These are phyloP conservation scores for Lumnitzera littorea DNA, from an alignment of 345 rosid genomes.

Conservation along the genomic window DNA sequence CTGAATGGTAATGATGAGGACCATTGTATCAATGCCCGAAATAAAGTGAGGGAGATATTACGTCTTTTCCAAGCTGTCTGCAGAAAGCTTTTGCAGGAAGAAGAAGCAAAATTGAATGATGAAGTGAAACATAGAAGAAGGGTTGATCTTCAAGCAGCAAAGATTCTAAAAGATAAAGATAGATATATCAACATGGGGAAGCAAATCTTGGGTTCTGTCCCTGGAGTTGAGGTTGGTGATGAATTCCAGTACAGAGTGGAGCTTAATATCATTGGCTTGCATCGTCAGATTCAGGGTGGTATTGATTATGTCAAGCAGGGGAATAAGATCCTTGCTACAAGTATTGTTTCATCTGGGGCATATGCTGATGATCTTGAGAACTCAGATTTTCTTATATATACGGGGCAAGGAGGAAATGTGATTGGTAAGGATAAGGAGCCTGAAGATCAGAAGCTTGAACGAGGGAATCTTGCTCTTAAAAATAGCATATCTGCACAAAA, in stretches of 20 bases:
- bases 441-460: constrained; percentile 65
- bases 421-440: constrained; percentile 43
- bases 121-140: constrained; percentile 37
- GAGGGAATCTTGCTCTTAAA: constrained; percentile 68
- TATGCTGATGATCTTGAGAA: constrained; percentile 54
- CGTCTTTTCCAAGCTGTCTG: constrained; percentile 63
- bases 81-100: constrained; percentile 66
- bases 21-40: constrained; percentile 29
- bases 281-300: constrained; percentile 61
- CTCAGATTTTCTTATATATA: constrained; percentile 56
- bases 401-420: constrained; percentile 80
- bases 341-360: constrained; percentile 70
- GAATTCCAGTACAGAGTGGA: constrained; percentile 74
- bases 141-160: constrained; percentile 55
- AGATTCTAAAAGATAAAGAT: constrained; percentile 45
- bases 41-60: constrained; percentile 66
- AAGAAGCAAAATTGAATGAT: constrained; percentile 45
- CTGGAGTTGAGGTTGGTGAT: constrained; percentile 80
- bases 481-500: constrained; percentile 37
- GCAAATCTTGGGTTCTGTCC: constrained; percentile 58
- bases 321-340: constrained; percentile 38
- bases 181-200: constrained; percentile 31
- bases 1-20: constrained; percentile 14
- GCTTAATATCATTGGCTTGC: constrained; percentile 69
- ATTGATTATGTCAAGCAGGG: constrained; percentile 53